Conservation (phyloP, 805 yeast species). For the Candida sakaeoensis region DNA sequence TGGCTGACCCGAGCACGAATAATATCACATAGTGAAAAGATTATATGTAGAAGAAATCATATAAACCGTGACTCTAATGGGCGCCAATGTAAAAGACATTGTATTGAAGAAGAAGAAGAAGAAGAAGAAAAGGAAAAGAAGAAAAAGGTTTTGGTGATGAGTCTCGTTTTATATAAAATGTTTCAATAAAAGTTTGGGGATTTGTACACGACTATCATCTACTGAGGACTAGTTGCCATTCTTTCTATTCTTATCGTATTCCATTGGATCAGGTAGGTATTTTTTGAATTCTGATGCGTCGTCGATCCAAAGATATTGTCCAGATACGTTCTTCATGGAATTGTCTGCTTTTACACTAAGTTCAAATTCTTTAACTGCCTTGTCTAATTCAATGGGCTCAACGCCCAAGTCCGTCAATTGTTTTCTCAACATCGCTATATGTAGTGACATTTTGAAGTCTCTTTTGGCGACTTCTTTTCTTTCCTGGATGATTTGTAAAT, state of each 20-base stretch:
- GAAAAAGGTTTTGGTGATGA: background rate
- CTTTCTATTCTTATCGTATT: slow-evolving; percentile 43
- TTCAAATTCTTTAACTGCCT: slow-evolving; percentile 52
- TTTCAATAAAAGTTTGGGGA: background rate
- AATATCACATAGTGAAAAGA: slow-evolving; percentile 42
- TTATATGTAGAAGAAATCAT: slow-evolving; percentile 46
- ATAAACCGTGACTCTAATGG: slow-evolving; percentile 74
- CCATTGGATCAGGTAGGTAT: slow-evolving; percentile 56
- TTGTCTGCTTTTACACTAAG: slow-evolving; percentile 54
- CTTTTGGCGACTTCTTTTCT: slow-evolving; percentile 45
- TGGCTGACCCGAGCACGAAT: slow-evolving; percentile 95
- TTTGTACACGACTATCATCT: slow-evolving; percentile 1
- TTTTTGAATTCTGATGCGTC: slow-evolving; percentile 49
- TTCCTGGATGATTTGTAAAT: slow-evolving; percentile 49
- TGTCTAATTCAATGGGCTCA: slow-evolving; percentile 55
- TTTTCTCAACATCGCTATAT: slow-evolving; percentile 60
- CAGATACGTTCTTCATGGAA: slow-evolving; percentile 52
- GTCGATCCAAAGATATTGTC: slow-evolving; percentile 56
- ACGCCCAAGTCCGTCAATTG: slow-evolving; percentile 56
- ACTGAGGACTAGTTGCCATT: background rate
- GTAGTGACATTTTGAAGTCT: slow-evolving; percentile 59
- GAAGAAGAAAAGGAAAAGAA: slow-evolving; percentile 2
- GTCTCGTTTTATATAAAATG: background rate
- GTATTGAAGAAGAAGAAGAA: slow-evolving; percentile 30
- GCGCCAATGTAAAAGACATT: slow-evolving; percentile 61